A percentile compares a stretch with the other conserved stretches of the same genome.
Conservation (phyloP, 176 grass and related monocot species). For the Themeda triandra region DNA sequence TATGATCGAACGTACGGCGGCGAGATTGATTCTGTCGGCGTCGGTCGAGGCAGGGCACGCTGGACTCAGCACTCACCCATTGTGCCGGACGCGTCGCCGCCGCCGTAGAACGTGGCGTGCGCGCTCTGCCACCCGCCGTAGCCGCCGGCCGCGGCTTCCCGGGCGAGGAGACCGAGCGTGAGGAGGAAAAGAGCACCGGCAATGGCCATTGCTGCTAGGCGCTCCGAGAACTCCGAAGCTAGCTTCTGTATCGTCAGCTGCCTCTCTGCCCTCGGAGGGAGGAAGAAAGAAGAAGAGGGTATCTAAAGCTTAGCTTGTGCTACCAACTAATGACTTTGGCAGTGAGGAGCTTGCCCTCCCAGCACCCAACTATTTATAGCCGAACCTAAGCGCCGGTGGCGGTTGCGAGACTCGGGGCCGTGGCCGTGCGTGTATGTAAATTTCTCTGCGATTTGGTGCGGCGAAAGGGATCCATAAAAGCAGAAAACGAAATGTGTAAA, state of each 20-base stretch:
- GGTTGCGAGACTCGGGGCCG: slow-evolving; percentile 20
- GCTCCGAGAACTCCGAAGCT: neutral
- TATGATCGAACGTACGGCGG: neutral
- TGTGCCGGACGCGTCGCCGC: slow-evolving; percentile 79
- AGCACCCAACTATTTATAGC: slow-evolving; percentile 25
- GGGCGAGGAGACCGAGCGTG: slow-evolving; percentile 21
- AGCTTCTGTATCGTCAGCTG: neutral
- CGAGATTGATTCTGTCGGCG: too few relatives aligned
- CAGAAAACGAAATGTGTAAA: neutral
- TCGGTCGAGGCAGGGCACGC: neutral
- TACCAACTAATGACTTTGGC: neutral
- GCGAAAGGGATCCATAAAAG: neutral
- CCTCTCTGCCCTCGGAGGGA: neutral
- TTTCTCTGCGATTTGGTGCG: neutral
- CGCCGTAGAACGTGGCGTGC: slow-evolving; percentile 95
- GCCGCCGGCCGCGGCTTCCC: slow-evolving; percentile 16
- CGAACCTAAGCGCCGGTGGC: neutral
- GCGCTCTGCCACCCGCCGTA: slow-evolving; percentile 65
- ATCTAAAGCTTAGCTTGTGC: neutral
- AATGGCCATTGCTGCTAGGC: slow-evolving; percentile 27
- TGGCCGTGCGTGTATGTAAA: neutral
- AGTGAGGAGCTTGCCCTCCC: neutral
- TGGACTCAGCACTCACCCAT: slow-evolving; percentile 49
- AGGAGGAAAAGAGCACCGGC: slow-evolving; percentile 25
- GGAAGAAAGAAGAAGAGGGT: neutral